Conservation (phyloP, 2,329 filamentous ascomycete species). For the Neofusicoccum ribis region DNA sequence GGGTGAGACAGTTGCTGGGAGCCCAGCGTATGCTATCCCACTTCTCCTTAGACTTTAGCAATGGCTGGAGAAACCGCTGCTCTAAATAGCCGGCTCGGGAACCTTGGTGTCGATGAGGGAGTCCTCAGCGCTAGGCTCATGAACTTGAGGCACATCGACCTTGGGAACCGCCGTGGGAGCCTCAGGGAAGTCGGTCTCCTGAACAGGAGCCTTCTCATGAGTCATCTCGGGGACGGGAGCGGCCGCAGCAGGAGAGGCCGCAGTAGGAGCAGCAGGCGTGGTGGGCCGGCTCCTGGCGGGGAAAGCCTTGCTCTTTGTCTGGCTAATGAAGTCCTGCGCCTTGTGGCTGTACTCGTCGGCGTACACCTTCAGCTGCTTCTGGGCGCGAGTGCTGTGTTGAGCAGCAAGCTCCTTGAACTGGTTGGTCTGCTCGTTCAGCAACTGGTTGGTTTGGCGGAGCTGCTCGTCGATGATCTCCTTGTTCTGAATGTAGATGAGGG, state of each 20-base stretch:
- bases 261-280: slow-evolving; percentile 6
- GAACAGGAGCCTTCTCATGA: slow-evolving; percentile 37
- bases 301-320: slow-evolving; percentile 27
- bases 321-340: slow-evolving; percentile 54
- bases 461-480: slow-evolving; percentile 64
- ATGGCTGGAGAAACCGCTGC: not conserved
- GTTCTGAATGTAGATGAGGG: slow-evolving; percentile 66
- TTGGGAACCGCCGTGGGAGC: slow-evolving; percentile 31
- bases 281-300: slow-evolving; percentile 5
- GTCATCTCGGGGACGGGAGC: not conserved
- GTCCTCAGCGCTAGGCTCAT: not conserved
- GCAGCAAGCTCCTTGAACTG: slow-evolving; percentile 62
- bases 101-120: not conserved
- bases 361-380: slow-evolving; percentile 59
- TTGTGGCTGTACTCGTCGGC: slow-evolving; percentile 62
- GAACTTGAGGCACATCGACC: not conserved
- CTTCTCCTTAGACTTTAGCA: not conserved
- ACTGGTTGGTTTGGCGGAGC: slow-evolving; percentile 53
- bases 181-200: slow-evolving; percentile 34
- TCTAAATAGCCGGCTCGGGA: slow-evolving; percentile 7
- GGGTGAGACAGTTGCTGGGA: not conserved
- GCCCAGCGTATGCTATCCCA: not conserved
- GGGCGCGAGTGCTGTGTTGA: slow-evolving; percentile 60
- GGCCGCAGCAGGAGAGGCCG: not conserved
- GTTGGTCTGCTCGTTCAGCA: slow-evolving; percentile 59